Conservation (phyloP, 2,329 filamentous ascomycete genomes). For the Fragosphaeria purpurea region DNA sequence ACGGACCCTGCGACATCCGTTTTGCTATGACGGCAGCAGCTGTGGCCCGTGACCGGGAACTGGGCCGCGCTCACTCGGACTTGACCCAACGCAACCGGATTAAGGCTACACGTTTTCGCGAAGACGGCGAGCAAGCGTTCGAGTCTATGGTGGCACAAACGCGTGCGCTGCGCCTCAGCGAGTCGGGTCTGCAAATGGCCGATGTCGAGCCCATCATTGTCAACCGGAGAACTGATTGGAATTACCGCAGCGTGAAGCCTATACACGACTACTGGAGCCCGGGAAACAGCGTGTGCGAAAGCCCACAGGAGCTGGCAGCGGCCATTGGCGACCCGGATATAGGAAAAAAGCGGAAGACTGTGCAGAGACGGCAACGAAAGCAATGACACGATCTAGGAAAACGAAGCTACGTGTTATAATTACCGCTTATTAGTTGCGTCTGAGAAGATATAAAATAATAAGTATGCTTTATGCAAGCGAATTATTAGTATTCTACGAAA, state of each 20-base stretch:
- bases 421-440: too few relatives aligned
- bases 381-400: too few relatives aligned
- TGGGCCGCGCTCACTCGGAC: slow-evolving; percentile 52
- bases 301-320: background rate
- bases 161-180: slow-evolving; percentile 22
- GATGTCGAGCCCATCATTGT: slow-evolving; percentile 10
- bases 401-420: too few relatives aligned
- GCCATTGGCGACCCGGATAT: slow-evolving; percentile 8
- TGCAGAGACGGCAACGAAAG: background rate
- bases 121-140: slow-evolving; percentile 55
- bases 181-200: slow-evolving; percentile 12
- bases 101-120: slow-evolving; percentile 72
- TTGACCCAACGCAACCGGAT: slow-evolving; percentile 68
- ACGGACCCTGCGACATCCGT: slow-evolving; percentile 86
- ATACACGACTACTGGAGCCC: slow-evolving; percentile 11
- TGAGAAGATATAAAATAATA: too few relatives aligned
- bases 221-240: slow-evolving; percentile 2
- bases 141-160: slow-evolving; percentile 50
- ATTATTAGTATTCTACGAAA: too few relatives aligned
- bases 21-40: slow-evolving; percentile 89
- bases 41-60: slow-evolving; percentile 52
- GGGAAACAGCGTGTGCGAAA: background rate
- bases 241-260: slow-evolving; percentile 3
- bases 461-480: too few relatives aligned
- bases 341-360: background rate